phyloP scores from a whole-genome alignment of 2,329 filamentous ascomycete genomes.

The Furcasterigmium sp. region DNA sequence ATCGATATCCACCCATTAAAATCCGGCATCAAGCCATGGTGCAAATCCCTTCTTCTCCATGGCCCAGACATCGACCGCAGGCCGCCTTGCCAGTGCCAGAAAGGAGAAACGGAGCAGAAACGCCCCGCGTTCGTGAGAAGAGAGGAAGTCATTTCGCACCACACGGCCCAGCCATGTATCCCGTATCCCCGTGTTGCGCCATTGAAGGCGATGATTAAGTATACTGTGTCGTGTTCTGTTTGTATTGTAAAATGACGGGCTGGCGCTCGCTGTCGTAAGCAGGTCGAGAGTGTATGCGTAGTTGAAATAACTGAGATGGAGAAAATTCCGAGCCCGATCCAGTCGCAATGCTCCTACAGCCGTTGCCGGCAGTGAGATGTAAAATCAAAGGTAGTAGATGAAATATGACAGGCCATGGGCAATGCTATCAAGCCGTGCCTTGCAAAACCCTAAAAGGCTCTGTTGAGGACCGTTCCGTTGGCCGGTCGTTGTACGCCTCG shows the following conservation, averaged over 20 bases:
- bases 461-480: not conserved
- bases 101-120: not conserved
- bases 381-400: not conserved
- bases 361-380: not conserved
- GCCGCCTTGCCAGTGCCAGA: too few relatives aligned
- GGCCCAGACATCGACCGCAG: too few relatives aligned
- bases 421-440: not conserved
- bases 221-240: not conserved
- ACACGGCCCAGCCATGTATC: not conserved
- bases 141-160: not conserved
- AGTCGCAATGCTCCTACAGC: not conserved
- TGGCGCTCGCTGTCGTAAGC: not conserved
- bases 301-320: not conserved
- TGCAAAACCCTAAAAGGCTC: too few relatives aligned
- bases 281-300: not conserved
- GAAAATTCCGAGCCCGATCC: not conserved
- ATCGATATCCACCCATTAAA: too few relatives aligned
- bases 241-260: not conserved
- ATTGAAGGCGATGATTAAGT: not conserved
- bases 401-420: not conserved
- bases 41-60: too few relatives aligned
- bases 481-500: not conserved
- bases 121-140: not conserved
- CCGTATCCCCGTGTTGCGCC: too few relatives aligned
- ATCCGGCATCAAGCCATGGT: too few relatives aligned